Percentiles rank a stretch among this genome's conserved stretches.
Conservation (phyloP, 225 moss, liverwort and hornwort species). For the Antitrichia curtipendula region DNA sequence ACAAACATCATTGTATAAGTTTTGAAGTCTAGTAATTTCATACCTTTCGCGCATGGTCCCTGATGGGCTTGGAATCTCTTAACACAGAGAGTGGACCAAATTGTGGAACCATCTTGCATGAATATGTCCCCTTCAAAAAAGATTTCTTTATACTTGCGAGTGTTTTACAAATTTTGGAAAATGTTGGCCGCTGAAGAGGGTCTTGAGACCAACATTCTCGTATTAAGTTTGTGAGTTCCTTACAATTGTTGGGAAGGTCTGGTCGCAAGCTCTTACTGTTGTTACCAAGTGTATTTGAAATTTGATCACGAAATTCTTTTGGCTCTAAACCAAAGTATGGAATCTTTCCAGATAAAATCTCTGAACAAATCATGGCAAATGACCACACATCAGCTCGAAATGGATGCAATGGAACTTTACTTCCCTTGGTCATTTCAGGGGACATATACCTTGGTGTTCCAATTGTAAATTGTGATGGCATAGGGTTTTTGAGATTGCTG, state of each 20-base stretch:
- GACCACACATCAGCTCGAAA: neutral
- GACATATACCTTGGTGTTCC: neutral
- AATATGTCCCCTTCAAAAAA: neutral
- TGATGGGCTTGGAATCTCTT: neutral
- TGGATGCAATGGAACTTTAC: neutral
- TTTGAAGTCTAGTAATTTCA: neutral
- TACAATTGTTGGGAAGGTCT: neutral
- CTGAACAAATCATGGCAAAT: neutral
- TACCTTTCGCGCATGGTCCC: neutral
- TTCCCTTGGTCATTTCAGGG: neutral
- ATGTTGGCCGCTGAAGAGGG: neutral
- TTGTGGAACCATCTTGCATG: neutral
- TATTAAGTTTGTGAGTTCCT: neutral
- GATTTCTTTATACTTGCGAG: neutral
- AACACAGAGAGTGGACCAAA: neutral
- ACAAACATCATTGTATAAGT: no score
- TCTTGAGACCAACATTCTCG: neutral
- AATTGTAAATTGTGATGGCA: neutral
- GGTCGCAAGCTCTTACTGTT: neutral
- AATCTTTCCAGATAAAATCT: neutral
- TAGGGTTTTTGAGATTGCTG: neutral
- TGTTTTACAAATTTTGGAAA: neutral
- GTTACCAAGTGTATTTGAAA: fast-evolving
- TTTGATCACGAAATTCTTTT: neutral
- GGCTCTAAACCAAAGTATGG: fast-evolving